Evolutionary conservation across 257 asterid genomes (phyloP).

Genomic region (Capsicum chinense): DNA sequence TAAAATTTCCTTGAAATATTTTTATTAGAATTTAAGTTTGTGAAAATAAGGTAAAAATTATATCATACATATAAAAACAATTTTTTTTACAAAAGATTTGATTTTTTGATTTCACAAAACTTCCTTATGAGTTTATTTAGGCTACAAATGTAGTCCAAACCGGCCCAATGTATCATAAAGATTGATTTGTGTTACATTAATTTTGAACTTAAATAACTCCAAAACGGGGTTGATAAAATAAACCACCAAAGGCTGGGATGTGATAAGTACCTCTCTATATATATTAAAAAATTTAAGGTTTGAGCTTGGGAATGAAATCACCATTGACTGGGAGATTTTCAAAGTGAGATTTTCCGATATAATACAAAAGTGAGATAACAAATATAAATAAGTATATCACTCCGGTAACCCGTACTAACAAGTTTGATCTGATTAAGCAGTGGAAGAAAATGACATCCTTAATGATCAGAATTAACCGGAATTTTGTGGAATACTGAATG

Average conservation of each 20-base stretch:
- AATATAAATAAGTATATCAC: not conserved
- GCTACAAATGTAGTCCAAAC: not conserved
- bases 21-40: too few relatives aligned
- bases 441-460: not conserved
- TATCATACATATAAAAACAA: too few relatives aligned
- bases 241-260: not conserved
- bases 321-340: not conserved
- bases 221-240: not conserved
- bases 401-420: not conserved
- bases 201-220: not conserved
- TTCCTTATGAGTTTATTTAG: too few relatives aligned
- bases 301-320: not conserved
- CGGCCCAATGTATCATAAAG: not conserved
- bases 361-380: not conserved
- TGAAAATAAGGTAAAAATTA: too few relatives aligned
- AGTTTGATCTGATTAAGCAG: not conserved
- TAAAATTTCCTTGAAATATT: too few relatives aligned
- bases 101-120: too few relatives aligned
- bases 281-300: not conserved
- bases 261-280: not conserved
- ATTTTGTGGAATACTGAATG: not conserved
- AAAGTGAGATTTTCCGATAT: not conserved
- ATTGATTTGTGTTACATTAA: not conserved
- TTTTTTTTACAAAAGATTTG: too few relatives aligned
- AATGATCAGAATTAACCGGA: not conserved